Evolutionary conservation across 2,329 filamentous ascomycete species (phyloP), one percentile per base, ranked within the genome.

Genomic region (Phialocephala sp.): DNA sequence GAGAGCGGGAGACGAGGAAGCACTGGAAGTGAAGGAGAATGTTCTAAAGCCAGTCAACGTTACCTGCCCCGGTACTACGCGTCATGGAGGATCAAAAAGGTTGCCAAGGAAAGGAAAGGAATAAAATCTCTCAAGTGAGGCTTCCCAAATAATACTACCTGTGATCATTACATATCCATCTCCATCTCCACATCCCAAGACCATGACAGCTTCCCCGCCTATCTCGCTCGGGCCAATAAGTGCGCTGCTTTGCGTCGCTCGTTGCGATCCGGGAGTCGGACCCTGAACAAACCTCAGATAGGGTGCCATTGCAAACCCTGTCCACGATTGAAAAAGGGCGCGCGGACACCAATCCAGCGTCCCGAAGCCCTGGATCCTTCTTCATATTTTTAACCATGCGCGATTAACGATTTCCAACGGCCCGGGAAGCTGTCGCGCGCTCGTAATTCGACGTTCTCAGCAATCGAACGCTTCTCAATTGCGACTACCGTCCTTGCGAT

Each of bases 61-160:
- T 50, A 22, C 45, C 27, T 32, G 6, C 27, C 27, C 6, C 3
- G 27, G 3, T 22, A 50, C 45, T 18, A 36, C 15, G 27, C 27
- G 52, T 55, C 52, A 55, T 55, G 14, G 27, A 36, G 24, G 52
- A 55, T 55, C 35, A 18, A 36, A 36, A 36, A 55, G 27, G 27
- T 55, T 35, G n/a, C 2, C 18, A 15, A 20, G 3, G 14, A n/a
- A 32, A 11, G 8, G 18, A 14, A 45, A 45, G 43, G 18, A 45
- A 18, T 45, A 45, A 55, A 55, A 32, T 55, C 9, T 55, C 50
- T 55, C 50, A 55, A 55, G 52, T 55, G 24, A 55, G 52, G 52
- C 52, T 55, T 35, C 27, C 52, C 24, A 18, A 18, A 32, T 14
- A 9, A 6, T 3, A 20, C 2, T 35, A 8, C 52, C 24, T 4